These are phyloP conservation scores for Aureobasidium sp. DNA, from an alignment of 2,329 filamentous ascomycete species.

Conservation along the genomic window DNA sequence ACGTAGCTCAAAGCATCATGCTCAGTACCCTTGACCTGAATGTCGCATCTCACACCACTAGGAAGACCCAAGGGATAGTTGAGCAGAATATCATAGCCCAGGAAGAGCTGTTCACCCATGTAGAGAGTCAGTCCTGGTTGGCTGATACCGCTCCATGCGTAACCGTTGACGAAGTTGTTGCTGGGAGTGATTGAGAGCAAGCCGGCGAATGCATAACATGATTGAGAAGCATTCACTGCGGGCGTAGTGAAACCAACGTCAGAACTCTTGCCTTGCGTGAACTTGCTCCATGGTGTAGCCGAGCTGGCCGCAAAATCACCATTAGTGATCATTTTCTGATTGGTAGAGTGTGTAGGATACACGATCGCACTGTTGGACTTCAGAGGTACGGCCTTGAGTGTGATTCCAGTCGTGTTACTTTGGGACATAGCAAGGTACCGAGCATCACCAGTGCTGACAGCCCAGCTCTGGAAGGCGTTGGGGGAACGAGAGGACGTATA, in stretches of 20 bases:
- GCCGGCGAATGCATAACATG: slow-evolving; percentile 20
- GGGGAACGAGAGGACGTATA: slow-evolving; percentile 8
- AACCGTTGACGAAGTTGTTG: slow-evolving; percentile 17
- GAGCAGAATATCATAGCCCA: slow-evolving; percentile 10
- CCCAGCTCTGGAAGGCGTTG: slow-evolving; percentile 3
- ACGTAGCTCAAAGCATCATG: slow-evolving; percentile 18
- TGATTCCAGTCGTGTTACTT: not conserved
- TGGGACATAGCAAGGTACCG: slow-evolving; percentile 20
- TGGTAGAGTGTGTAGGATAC: slow-evolving; percentile 11
- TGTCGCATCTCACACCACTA: slow-evolving; percentile 12
- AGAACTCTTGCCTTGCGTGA: slow-evolving; percentile 12
- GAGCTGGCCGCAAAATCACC: slow-evolving; percentile 6
- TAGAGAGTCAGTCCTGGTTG: slow-evolving; percentile 13
- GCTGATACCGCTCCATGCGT: slow-evolving; percentile 9
- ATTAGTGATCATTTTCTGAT: slow-evolving; percentile 13
- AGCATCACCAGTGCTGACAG: slow-evolving; percentile 5
- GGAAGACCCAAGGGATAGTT: slow-evolving; percentile 18
- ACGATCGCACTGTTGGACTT: slow-evolving; percentile 5
- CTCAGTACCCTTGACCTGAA: slow-evolving; percentile 15
- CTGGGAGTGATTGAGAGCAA: slow-evolving; percentile 8
- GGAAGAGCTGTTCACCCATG: slow-evolving; percentile 13
- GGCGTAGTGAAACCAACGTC: slow-evolving; percentile 4
- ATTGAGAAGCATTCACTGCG: not conserved
- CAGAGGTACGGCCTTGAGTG: slow-evolving; percentile 8
- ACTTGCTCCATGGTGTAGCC: not conserved